Conservation (phyloP, 2,329 filamentous ascomycete genomes). For the Hawksworthiomyces lignivorus region DNA sequence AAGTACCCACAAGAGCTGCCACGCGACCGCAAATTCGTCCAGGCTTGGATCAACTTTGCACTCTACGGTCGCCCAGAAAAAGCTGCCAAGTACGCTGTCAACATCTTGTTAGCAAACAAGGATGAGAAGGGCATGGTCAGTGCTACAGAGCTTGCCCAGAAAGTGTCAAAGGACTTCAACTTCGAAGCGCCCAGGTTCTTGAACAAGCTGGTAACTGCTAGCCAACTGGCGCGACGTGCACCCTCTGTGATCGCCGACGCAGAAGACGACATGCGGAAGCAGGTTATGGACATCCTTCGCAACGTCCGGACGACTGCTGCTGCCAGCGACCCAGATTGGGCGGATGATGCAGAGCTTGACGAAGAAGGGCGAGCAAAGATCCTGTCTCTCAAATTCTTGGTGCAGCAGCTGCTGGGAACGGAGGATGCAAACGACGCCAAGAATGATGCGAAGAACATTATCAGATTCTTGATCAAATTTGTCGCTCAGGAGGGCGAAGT, state of each 20-base stretch:
- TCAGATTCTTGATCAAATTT: conserved; percentile 70
- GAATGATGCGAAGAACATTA: conserved; percentile 46
- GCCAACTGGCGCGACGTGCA: conserved; percentile 68
- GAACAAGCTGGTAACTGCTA: conserved; percentile 62
- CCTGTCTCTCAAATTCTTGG: conserved; percentile 75
- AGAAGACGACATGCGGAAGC: conserved; percentile 69
- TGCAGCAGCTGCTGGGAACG: conserved; percentile 69
- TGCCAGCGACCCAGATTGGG: conserved; percentile 43
- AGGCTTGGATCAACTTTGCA: conserved; percentile 76
- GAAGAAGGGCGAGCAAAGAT: conserved; percentile 78
- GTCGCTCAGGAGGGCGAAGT: conserved; percentile 72
- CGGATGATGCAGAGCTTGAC: conserved; percentile 59
- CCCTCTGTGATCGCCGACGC: conserved; percentile 65
- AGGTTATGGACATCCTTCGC: conserved; percentile 68
- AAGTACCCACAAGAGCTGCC: conserved; percentile 80
- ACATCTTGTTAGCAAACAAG: conserved; percentile 71
- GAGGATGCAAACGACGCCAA: conserved; percentile 45
- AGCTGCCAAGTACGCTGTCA: conserved; percentile 88
- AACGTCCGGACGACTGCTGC: conserved; percentile 46
- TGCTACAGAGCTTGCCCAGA: conserved; percentile 72
- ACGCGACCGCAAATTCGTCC: conserved; percentile 69
- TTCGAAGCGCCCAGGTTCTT: conserved; percentile 70
- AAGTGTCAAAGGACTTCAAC: conserved; percentile 64
- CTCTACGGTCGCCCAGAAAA: conserved; percentile 72
- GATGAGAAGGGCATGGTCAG: conserved; percentile 72